Evolutionary conservation across 1,139 yeast species (phyloP).

Genomic region (Hansenula anomala): DNA sequence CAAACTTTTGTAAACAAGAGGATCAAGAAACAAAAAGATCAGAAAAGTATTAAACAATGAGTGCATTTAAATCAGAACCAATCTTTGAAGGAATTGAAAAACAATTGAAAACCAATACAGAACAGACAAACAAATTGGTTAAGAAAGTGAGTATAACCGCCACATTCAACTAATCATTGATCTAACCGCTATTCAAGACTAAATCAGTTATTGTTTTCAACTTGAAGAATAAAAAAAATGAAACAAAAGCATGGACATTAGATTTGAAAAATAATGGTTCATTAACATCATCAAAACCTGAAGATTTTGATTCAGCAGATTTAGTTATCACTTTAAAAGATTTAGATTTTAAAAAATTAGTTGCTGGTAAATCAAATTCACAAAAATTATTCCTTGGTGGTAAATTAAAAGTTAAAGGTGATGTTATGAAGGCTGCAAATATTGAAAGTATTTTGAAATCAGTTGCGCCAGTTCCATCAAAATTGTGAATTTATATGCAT

Average conservation of each 20-base stretch:
- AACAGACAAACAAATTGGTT: background rate
- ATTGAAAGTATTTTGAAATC: conserved; percentile 70
- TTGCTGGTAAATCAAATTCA: conserved; percentile 75
- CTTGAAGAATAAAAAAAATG: conserved; percentile 63
- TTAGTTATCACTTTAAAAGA: conserved; percentile 64
- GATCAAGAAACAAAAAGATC: no score
- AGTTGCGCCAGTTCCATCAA: conserved; percentile 50
- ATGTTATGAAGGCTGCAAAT: conserved; percentile 84
- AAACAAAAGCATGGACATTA: conserved; percentile 62
- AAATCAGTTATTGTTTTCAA: conserved; percentile 65
- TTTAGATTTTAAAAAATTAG: conserved; percentile 59
- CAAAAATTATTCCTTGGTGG: conserved; percentile 84
- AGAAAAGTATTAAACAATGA: no score
- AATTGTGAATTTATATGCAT: conserved; percentile 29
- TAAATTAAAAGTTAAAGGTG: conserved; percentile 80
- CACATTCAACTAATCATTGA: no score
- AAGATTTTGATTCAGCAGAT: conserved; percentile 50
- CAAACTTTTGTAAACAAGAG: no score
- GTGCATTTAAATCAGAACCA: conserved; percentile 4
- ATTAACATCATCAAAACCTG: conserved; percentile 34
- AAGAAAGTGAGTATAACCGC: conserved; percentile 11
- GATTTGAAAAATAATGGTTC: conserved; percentile 66
- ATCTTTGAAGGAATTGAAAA: conserved; percentile 4
- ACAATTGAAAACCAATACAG: conserved; percentile 5
- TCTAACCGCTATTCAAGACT: conserved; percentile 26